phyloP scores from a whole-genome alignment of 164 flowering plant genomes.

The Sextonia rubra region DNA sequence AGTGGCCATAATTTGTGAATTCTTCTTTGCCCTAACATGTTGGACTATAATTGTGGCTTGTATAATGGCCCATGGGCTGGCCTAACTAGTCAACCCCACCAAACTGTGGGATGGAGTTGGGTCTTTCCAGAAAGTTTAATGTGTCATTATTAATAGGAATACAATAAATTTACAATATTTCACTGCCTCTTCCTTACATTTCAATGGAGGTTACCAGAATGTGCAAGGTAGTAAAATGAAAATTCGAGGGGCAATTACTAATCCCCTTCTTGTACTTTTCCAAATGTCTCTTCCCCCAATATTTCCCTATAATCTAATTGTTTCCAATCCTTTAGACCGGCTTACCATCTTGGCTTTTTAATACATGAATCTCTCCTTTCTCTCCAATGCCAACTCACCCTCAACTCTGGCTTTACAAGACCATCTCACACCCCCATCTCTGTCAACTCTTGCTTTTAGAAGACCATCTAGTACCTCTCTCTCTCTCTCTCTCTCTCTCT shows the following conservation, averaged over 20 bases:
- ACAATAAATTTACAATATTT: background rate
- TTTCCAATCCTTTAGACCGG: background rate
- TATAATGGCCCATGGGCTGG: background rate
- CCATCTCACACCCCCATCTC: too few species aligned
- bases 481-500: background rate
- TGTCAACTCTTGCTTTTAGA: too few species aligned
- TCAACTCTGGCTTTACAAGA: background rate
- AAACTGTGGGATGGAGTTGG: background rate
- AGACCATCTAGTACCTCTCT: too few species aligned
- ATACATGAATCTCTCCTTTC: background rate
- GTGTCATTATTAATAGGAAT: background rate
- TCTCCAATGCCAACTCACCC: background rate
- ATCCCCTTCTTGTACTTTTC: background rate
- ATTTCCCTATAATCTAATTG: background rate
- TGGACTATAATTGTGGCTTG: too few species aligned
- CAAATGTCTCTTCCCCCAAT: background rate
- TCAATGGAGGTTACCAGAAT: background rate
- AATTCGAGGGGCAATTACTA: background rate
- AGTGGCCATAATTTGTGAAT: too few species aligned
- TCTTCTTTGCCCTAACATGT: too few species aligned
- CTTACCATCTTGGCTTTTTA: background rate
- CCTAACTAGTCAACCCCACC: background rate
- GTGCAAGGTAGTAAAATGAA: background rate
- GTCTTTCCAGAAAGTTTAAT: background rate
- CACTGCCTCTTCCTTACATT: background rate